Evolutionary conservation across 106 monocot genomes (phyloP).

Genomic region (Acorus calamus): DNA sequence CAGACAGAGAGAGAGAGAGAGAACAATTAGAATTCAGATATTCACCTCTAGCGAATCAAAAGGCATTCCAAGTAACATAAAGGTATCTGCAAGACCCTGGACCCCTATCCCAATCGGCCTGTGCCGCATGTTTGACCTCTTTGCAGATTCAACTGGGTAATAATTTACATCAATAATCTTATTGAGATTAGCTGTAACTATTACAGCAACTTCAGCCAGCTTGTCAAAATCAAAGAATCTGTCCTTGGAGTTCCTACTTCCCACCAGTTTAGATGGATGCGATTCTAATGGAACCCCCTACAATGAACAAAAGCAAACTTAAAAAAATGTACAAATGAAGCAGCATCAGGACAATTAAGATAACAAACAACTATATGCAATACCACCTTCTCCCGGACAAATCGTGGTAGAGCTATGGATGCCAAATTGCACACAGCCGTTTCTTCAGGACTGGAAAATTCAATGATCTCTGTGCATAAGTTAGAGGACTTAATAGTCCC

Average conservation of each 20-base stretch:
- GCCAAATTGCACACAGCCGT: constrained; percentile 96
- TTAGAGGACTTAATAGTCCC: constrained; percentile 98
- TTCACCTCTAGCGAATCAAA: constrained; percentile 93
- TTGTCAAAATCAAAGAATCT: constrained; percentile 96
- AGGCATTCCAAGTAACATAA: constrained; percentile 88
- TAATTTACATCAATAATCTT: constrained; percentile 94
- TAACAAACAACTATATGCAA: background rate
- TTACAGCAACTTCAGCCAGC: constrained; percentile 77
- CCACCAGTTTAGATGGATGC: constrained; percentile 88
- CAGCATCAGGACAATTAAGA: background rate
- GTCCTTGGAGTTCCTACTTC: constrained; percentile 64
- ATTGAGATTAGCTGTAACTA: constrained; percentile 78
- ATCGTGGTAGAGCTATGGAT: constrained; percentile 88
- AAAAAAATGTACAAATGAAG: background rate
- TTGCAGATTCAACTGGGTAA: constrained; percentile 90
- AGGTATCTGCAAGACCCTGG: constrained; percentile 93
- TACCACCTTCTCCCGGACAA: constrained; percentile 70
- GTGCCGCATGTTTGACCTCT: constrained; percentile 67
- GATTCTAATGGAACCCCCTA: constrained; percentile 78
- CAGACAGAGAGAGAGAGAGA: background rate
- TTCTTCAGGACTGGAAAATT: constrained; percentile 74
- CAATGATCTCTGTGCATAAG: constrained; percentile 88
- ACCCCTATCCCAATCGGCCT: constrained; percentile 95
- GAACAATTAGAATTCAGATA: background rate
- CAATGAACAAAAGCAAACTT: constrained; percentile 7